Evolutionary conservation across 805 yeast genomes (phyloP).

Genomic region (Pichia ethanolica): DNA sequence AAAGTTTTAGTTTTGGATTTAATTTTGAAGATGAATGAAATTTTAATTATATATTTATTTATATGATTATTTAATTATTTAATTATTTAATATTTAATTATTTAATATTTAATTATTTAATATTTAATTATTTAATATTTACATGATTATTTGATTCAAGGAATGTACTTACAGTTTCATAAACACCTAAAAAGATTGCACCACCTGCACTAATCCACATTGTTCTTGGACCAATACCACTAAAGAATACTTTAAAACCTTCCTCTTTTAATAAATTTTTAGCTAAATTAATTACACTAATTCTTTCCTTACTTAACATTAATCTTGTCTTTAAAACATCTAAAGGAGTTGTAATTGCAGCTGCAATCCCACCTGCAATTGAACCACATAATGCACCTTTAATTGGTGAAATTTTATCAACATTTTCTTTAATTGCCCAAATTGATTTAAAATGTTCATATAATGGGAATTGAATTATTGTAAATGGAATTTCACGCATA

Average conservation of each 20-base stretch:
- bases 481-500: constrained; percentile 93
- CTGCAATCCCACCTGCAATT: constrained; percentile 75
- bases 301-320: constrained; percentile 58
- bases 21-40: constrained; percentile 15
- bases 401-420: constrained; percentile 45
- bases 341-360: constrained; percentile 73
- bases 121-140: too few relatives aligned
- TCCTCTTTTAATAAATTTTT: constrained; percentile 56
- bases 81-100: too few relatives aligned
- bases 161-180: constrained; percentile 56
- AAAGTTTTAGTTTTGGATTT: constrained; percentile 31
- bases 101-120: too few relatives aligned
- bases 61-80: too few relatives aligned
- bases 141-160: constrained; percentile 1
- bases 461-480: constrained; percentile 90
- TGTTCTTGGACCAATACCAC: constrained; percentile 92
- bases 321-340: constrained; percentile 78
- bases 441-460: constrained; percentile 72
- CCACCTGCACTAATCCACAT: constrained; percentile 99
- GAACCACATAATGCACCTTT: constrained; percentile 85
- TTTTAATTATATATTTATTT: too few relatives aligned
- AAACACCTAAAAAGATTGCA: constrained; percentile 91
- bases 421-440: constrained; percentile 40
- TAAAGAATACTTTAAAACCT: constrained; percentile 63
- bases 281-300: constrained; percentile 42